Evolutionary conservation across 305 asterid genomes (phyloP).

Genomic region (Fraxinus baroniana): DNA sequence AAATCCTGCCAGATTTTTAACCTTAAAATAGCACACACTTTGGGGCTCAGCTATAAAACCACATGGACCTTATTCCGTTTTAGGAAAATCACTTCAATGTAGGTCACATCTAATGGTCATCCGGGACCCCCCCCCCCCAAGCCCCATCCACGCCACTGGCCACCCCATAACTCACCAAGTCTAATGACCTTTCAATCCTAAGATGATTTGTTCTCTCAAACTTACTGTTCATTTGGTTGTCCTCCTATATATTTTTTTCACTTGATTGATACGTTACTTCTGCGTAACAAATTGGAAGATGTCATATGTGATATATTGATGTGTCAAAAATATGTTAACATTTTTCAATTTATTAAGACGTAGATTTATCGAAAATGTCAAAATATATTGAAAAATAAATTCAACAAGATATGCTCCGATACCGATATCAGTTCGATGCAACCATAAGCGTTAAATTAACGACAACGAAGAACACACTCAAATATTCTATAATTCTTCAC

Average conservation of each 20-base stretch:
- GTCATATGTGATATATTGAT: background rate
- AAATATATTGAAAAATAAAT: background rate
- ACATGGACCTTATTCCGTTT: constrained; percentile 37
- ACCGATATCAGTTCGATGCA: background rate
- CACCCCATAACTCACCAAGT: background rate
- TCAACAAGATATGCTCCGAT: background rate
- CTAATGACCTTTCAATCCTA: background rate
- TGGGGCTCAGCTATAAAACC: constrained; percentile 38
- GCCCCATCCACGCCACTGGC: background rate
- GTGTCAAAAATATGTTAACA: background rate
- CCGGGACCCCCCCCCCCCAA: background rate
- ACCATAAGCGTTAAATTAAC: background rate
- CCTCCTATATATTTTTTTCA: background rate
- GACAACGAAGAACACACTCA: background rate
- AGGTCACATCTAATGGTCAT: constrained; percentile 35
- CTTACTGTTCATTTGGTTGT: background rate
- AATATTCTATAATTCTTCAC: too few relatives aligned
- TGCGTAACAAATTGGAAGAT: background rate
- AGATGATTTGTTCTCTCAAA: background rate
- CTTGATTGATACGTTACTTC: background rate
- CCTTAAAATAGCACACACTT: constrained; percentile 49
- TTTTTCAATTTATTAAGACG: background rate
- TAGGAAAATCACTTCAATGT: constrained; percentile 42
- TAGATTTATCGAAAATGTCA: background rate
- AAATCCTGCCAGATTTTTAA: constrained; percentile 40